These are phyloP conservation scores for Penicillium angulare DNA, from an alignment of 495 filamentous ascomycete species.

Conservation along the genomic window DNA sequence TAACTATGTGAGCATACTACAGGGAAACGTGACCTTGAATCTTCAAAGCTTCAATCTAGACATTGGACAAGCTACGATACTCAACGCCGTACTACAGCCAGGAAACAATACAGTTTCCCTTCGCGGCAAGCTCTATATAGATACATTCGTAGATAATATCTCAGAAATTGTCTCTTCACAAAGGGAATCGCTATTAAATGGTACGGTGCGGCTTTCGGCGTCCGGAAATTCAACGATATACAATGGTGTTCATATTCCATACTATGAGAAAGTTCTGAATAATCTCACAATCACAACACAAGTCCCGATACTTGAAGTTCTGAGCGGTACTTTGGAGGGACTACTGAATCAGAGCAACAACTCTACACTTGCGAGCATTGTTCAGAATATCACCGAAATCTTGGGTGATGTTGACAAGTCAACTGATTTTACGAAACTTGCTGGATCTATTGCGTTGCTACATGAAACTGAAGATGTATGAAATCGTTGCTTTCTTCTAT, in stretches of 20 bases:
- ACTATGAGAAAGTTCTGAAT: slow-evolving; percentile 44
- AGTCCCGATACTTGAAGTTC: slow-evolving; percentile 34
- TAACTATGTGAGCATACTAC: neutral
- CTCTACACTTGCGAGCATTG: slow-evolving; percentile 3
- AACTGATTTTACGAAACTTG: neutral
- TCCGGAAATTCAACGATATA: slow-evolving; percentile 42
- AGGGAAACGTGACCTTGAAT: slow-evolving; percentile 48
- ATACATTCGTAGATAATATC: slow-evolving; percentile 33
- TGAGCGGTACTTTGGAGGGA: slow-evolving; percentile 27
- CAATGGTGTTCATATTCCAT: slow-evolving; percentile 41
- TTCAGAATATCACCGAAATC: slow-evolving; percentile 10
- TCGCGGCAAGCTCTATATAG: slow-evolving; percentile 26
- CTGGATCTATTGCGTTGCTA: neutral
- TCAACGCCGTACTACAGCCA: slow-evolving; percentile 38
- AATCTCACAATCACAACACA: slow-evolving; percentile 35
- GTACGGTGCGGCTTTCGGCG: slow-evolving; percentile 39
- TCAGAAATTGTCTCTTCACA: slow-evolving; percentile 32
- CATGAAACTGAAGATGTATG: neutral
- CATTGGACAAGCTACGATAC: slow-evolving; percentile 38
- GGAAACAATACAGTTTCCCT: slow-evolving; percentile 46
- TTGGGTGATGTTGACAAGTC: neutral
- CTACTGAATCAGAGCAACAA: slow-evolving; percentile 6
- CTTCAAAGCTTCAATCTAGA: slow-evolving; percentile 35
- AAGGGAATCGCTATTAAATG: slow-evolving; percentile 26
- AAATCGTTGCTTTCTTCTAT: slow-evolving; percentile 12